Evolutionary conservation across 805 yeast genomes (phyloP), one percentile per base, ranked within the genome.

Genomic region (Candida hispaniensis): DNA sequence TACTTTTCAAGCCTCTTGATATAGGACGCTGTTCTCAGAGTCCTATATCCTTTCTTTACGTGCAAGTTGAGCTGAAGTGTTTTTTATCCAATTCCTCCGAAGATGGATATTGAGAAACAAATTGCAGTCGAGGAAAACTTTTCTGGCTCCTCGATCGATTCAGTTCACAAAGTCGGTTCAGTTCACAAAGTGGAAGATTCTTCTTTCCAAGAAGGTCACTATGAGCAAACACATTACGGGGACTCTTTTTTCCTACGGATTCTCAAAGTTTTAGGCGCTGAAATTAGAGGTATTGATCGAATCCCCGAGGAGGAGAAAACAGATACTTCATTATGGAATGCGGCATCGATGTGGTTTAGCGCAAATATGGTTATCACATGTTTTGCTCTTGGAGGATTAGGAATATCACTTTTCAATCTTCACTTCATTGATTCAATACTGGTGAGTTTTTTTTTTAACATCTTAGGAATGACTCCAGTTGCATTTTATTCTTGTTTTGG

Each of bases 281-380:
- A 76, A 53, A 64, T 69, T 14, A 71, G 79, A 51, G 94, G 94
- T 57, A 74, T 86, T 44, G 94, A 82, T 49, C 65, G 78, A 25
- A 69, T 86, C 39, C 73, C 80, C 6, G 93, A 79, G 42, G 79
- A 75, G 27, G 88, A 81, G 56, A 76, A 81, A 54, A 66, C 69
- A 28, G 82, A 76, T 43, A 67, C 66, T 27, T 73, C 80, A 21
- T 52, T 78, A 41, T 62, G 71, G 60, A 71, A 69, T 45, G 79
- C 91, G 18, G 82, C 83, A 27, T 65, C 86, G 32, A 79, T 85
- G 88, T 85, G 94, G 94, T 67, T 79, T 48, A 78, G 93, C 6
- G 93, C 93, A 21, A 83, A 85, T 59, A 64, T 81, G 68, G 94
- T 81, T 39, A 71, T 85, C 50, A 83, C 94, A 13, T 72, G 94